Percentiles rank a stretch among this genome's conserved stretches.
phyloP scores from a whole-genome alignment of 73 alveolate genomes.

The Strombidium stylifer region DNA sequence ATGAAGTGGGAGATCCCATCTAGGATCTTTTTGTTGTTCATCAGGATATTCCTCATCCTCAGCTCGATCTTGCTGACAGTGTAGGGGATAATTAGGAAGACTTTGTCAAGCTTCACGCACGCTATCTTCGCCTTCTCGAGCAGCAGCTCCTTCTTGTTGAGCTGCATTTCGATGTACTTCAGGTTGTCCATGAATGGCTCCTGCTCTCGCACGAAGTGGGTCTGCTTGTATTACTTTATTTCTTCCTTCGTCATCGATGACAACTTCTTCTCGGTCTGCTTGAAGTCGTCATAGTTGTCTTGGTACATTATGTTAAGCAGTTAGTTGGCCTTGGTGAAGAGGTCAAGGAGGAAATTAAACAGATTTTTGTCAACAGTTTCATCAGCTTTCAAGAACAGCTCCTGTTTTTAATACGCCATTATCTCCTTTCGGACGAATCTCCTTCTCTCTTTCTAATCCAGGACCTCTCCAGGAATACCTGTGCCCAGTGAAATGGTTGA shows the following conservation, averaged over 20 bases:
- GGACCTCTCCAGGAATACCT: no score
- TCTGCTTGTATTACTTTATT: no score
- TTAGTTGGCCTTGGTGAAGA: conserved; percentile 19
- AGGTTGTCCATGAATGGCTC: no score
- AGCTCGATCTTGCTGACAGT: conserved; percentile 40
- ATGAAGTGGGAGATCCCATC: conserved; percentile 42
- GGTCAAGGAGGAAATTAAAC: conserved; percentile 21
- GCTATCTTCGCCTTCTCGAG: conserved; percentile 24
- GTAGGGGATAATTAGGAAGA: conserved; percentile 33
- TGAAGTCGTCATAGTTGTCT: neutral
- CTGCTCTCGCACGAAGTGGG: no score
- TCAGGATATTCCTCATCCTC: conserved; percentile 43
- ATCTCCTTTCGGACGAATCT: no score
- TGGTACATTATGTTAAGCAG: conserved; percentile 12
- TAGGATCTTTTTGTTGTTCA: conserved; percentile 22
- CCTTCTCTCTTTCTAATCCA: no score
- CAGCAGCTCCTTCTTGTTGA: conserved; percentile 29
- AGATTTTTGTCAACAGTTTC: conserved; percentile 27
- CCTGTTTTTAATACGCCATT: no score
- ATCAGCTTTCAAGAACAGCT: conserved; percentile 31
- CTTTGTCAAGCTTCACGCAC: conserved; percentile 5
- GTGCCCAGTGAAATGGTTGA: no score
- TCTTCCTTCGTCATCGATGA: no score
- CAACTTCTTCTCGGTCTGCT: no score
- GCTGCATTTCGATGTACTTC: conserved; percentile 21